A percentile compares a stretch with the other conserved stretches of the same genome.
Evolutionary conservation across 73 alveolate genomes (phyloP).

Genomic region (Stentor roeselii): DNA sequence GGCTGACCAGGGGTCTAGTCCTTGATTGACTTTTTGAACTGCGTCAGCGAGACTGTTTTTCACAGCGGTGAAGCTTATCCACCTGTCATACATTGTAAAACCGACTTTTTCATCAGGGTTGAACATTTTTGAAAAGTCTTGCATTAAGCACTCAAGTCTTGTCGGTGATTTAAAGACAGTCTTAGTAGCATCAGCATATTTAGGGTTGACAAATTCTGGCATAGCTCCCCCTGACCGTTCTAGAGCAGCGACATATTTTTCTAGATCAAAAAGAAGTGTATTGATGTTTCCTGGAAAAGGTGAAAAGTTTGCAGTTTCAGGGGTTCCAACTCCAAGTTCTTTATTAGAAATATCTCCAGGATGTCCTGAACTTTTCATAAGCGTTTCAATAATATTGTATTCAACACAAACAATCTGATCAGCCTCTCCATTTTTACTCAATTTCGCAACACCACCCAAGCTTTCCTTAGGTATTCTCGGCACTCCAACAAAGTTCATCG

Average conservation of each 20-base stretch:
- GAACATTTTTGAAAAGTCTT: slow-evolving; percentile 95
- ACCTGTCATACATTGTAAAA: slow-evolving; percentile 82
- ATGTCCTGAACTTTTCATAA: slow-evolving; percentile 77
- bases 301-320: slow-evolving; percentile 64
- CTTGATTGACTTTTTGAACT: slow-evolving; percentile 55
- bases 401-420: slow-evolving; percentile 76
- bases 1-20: slow-evolving; percentile 82
- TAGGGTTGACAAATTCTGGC: slow-evolving; percentile 99
- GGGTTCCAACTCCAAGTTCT: slow-evolving; percentile 30
- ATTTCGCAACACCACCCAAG: slow-evolving; percentile 80
- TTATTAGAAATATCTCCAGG: slow-evolving; percentile 85
- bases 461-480: slow-evolving; percentile 95
- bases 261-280: slow-evolving; percentile 65
- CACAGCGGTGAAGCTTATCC: slow-evolving; percentile 94
- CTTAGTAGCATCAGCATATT: slow-evolving; percentile 90
- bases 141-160: slow-evolving; percentile 98
- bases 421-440: slow-evolving; percentile 54
- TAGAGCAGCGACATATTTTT: slow-evolving; percentile 69
- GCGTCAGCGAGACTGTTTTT: slow-evolving; percentile 94
- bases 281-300: slow-evolving; percentile 96
- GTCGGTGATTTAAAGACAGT: slow-evolving; percentile 93
- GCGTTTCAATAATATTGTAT: slow-evolving; percentile 85
- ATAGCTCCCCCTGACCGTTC: slow-evolving; percentile 89
- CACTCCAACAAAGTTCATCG: slow-evolving; percentile 74
- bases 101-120: slow-evolving; percentile 76